phyloP scores from a whole-genome alignment of 1,139 yeast genomes.

The Suhomyces ambrosiae region DNA sequence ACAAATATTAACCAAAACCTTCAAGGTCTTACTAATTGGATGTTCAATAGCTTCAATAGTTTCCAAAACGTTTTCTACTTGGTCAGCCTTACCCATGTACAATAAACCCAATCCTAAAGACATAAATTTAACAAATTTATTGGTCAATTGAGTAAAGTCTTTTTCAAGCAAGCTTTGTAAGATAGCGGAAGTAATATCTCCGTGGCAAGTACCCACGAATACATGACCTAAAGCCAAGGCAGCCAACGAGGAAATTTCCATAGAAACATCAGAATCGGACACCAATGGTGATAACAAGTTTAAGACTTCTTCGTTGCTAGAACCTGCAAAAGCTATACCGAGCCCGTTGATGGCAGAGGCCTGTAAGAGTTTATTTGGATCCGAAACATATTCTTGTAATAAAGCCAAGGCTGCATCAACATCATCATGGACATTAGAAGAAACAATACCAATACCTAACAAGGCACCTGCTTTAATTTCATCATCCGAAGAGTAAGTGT shows the following conservation, averaged over 20 bases:
- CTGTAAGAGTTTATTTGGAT: constrained; percentile 55
- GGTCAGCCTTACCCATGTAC: constrained; percentile 93
- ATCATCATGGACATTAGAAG: constrained; percentile 93
- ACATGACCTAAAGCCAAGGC: constrained; percentile 93
- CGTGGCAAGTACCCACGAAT: constrained; percentile 94
- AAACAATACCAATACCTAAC: constrained; percentile 93
- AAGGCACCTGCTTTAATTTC: constrained; percentile 96
- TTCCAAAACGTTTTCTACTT: constrained; percentile 92
- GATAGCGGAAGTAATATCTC: constrained; percentile 88
- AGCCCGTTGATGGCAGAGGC: constrained; percentile 87
- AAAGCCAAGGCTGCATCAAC: constrained; percentile 90
- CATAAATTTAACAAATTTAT: constrained; percentile 87
- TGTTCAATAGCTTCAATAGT: constrained; percentile 95
- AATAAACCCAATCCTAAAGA: constrained; percentile 90
- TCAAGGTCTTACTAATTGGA: constrained; percentile 87
- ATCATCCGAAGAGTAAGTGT: constrained; percentile 80
- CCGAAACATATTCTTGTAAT: constrained; percentile 74
- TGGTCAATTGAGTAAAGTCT: constrained; percentile 71
- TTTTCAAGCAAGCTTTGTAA: constrained; percentile 89
- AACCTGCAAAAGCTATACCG: constrained; percentile 95
- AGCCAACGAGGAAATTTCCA: constrained; percentile 84
- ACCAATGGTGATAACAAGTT: constrained; percentile 82
- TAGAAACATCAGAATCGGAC: constrained; percentile 70
- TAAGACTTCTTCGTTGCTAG: constrained; percentile 81
- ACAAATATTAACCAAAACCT: constrained; percentile 87